Conservation (phyloP, 805 yeast species). For the Pichia gijzeniarum region DNA sequence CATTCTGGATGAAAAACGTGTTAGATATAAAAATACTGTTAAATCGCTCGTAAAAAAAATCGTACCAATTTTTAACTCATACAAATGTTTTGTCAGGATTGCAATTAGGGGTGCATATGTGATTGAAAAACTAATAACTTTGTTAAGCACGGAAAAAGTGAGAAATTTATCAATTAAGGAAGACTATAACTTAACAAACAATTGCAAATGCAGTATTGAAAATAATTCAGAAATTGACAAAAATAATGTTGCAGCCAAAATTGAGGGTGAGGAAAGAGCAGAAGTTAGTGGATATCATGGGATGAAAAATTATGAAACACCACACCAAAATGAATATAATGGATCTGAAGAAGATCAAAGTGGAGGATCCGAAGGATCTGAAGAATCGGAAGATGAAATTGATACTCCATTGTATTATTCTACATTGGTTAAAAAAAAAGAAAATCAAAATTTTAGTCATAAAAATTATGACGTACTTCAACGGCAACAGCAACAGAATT, state of each 20-base stretch:
- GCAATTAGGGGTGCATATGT: slow-evolving; percentile 28
- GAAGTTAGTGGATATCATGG: too few relatives aligned
- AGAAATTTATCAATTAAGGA: background rate
- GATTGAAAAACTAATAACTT: slow-evolving; percentile 19
- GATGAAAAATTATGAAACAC: too few relatives aligned
- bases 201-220: background rate
- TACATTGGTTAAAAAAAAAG: background rate
- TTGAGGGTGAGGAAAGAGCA: too few relatives aligned
- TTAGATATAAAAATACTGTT: slow-evolving; percentile 15
- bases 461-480: background rate
- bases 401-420: background rate
- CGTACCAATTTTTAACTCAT: slow-evolving; percentile 20
- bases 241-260: too few relatives aligned
- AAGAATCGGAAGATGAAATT: background rate
- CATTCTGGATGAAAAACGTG: slow-evolving; percentile 20
- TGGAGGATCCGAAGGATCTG: background rate
- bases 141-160: background rate
- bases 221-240: too few relatives aligned
- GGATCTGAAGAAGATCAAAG: too few relatives aligned
- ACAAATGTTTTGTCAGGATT: slow-evolving; percentile 23
- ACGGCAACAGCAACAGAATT: too few relatives aligned
- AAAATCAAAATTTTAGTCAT: background rate
- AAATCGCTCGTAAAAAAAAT: slow-evolving; percentile 15
- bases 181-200: slow-evolving; percentile 1
- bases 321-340: too few relatives aligned